phyloP scores from a whole-genome alignment of 2,329 filamentous ascomycete genomes.

The Talaromyces piceae region DNA sequence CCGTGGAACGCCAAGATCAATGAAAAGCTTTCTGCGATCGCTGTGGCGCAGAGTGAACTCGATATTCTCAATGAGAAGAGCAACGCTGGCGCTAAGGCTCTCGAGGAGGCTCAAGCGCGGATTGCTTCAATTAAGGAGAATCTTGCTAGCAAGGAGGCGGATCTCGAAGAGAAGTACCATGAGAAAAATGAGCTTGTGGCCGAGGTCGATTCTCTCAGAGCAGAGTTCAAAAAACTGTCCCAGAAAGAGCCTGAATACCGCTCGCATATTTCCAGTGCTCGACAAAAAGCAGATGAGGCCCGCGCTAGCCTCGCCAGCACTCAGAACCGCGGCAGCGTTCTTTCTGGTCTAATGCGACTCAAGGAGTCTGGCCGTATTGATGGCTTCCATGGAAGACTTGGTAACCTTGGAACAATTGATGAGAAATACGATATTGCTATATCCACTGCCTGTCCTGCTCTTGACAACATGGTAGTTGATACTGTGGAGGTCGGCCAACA shows the following conservation, averaged over 20 bases:
- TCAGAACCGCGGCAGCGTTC: constrained; percentile 86
- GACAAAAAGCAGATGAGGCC: constrained; percentile 94
- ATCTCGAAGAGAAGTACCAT: constrained; percentile 67
- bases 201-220: constrained; percentile 63
- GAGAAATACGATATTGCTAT: constrained; percentile 95
- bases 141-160: constrained; percentile 61
- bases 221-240: constrained; percentile 64
- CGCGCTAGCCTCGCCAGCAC: constrained; percentile 81
- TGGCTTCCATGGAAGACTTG: constrained; percentile 90
- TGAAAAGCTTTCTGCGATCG: constrained; percentile 87
- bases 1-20: constrained; percentile 97
- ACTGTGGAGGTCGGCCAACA: constrained; percentile 94
- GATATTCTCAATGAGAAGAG: constrained; percentile 85
- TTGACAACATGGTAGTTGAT: constrained; percentile 96
- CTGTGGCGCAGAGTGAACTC: constrained; percentile 89
- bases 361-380: constrained; percentile 95
- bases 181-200: constrained; percentile 67
- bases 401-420: constrained; percentile 90
- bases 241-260: constrained; percentile 76
- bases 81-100: constrained; percentile 74
- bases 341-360: constrained; percentile 85
- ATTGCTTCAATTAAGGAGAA: constrained; percentile 64
- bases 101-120: constrained; percentile 77
- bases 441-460: constrained; percentile 82
- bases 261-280: constrained; percentile 75